phyloP scores from a whole-genome alignment of 1,284 basidiomycete species.

The Coniferiporia weirii region DNA sequence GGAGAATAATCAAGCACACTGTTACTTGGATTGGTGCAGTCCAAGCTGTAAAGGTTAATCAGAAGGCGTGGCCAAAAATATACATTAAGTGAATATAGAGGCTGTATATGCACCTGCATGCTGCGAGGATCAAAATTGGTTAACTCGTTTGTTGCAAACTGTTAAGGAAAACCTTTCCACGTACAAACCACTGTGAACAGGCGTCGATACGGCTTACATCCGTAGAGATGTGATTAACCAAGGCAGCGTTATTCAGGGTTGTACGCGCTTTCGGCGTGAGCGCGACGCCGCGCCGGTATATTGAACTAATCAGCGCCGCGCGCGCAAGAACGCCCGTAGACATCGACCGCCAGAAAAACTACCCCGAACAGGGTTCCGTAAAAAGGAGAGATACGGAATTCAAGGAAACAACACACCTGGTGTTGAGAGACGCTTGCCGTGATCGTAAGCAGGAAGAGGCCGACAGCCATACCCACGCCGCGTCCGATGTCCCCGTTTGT shows the following conservation, averaged over 20 bases:
- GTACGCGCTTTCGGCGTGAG: slow-evolving; percentile 65
- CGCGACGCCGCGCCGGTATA: slow-evolving; percentile 68
- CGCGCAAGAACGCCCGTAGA: slow-evolving; percentile 64
- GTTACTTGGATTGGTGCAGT: slow-evolving; percentile 65
- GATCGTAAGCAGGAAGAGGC: slow-evolving; percentile 61
- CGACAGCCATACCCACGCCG: slow-evolving; percentile 69
- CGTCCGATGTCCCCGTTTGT: slow-evolving; percentile 49
- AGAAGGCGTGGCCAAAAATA: not conserved
- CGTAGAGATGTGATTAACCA: slow-evolving; percentile 72
- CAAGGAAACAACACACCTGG: slow-evolving; percentile 37
- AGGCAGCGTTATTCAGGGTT: slow-evolving; percentile 57
- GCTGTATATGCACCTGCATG: slow-evolving; percentile 22
- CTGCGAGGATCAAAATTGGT: slow-evolving; percentile 6
- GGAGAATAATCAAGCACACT: slow-evolving; percentile 55
- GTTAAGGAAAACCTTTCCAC: slow-evolving; percentile 25
- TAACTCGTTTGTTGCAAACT: not conserved
- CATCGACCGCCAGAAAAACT: slow-evolving; percentile 80
- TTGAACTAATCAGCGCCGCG: slow-evolving; percentile 66
- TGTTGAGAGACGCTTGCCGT: slow-evolving; percentile 55
- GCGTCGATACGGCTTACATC: slow-evolving; percentile 60
- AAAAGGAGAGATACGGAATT: not conserved
- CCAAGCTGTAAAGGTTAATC: slow-evolving; percentile 39
- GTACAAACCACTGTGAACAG: slow-evolving; percentile 65
- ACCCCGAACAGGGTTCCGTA: slow-evolving; percentile 14
- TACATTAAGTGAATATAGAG: not conserved